These are phyloP conservation scores for Corrigiola litoralis DNA, from an alignment of 179 eudicot species.

Conservation along the genomic window DNA sequence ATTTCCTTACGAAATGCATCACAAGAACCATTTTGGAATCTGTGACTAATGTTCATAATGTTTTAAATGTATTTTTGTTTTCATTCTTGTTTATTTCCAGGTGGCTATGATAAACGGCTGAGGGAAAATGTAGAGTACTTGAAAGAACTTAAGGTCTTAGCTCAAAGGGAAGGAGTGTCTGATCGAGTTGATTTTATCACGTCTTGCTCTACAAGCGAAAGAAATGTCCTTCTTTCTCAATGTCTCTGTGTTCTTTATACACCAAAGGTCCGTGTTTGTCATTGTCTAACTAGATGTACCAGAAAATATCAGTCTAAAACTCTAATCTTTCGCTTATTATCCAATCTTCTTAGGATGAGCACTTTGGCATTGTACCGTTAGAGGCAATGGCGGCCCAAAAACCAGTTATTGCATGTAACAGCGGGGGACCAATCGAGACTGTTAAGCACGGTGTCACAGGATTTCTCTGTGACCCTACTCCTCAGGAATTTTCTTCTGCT, in stretches of 20 bases:
- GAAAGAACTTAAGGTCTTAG: conserved; percentile 67
- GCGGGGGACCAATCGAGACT: conserved; percentile 90
- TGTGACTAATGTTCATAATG: background rate
- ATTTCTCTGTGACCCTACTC: conserved; percentile 73
- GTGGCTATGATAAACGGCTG: conserved; percentile 82
- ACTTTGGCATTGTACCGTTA: conserved; percentile 94
- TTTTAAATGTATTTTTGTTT: background rate
- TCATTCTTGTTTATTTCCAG: conserved; percentile 28
- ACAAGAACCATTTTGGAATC: background rate
- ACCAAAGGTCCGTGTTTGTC: conserved; percentile 51
- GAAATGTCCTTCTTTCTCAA: conserved; percentile 69
- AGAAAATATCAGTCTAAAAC: background rate
- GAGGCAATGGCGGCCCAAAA: conserved; percentile 97
- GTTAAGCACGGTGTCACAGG: conserved; percentile 66
- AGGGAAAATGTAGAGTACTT: conserved; percentile 89
- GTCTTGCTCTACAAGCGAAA: conserved; percentile 83
- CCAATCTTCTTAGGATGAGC: conserved; percentile 57
- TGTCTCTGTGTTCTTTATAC: conserved; percentile 83
- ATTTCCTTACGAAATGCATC: background rate
- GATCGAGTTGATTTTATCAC: conserved; percentile 60
- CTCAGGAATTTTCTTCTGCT: conserved; percentile 55
- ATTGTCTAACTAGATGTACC: background rate
- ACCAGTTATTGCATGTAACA: conserved; percentile 94
- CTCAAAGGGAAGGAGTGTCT: conserved; percentile 69
- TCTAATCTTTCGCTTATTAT: background rate